phyloP scores from a whole-genome alignment of 2,329 filamentous ascomycete genomes.

The Aspergillus costaricaensis region DNA sequence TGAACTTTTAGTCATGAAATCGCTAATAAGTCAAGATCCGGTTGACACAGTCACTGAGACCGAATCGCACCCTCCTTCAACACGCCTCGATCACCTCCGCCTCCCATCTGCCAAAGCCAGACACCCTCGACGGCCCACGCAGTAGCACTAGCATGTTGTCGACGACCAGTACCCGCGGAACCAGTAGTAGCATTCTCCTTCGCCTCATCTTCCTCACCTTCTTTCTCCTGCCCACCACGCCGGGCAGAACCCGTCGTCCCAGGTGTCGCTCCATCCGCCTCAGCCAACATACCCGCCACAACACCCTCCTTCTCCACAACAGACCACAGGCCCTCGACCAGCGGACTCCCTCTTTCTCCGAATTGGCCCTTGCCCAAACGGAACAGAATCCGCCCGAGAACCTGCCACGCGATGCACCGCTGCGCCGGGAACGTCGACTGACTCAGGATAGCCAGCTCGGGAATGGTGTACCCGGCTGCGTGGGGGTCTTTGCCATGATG shows the following conservation, averaged over 20 bases:
- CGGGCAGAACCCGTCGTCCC: neutral
- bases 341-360: slow-evolving; percentile 60
- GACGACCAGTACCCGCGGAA: slow-evolving; percentile 27
- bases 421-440: slow-evolving; percentile 83
- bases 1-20: too few relatives aligned
- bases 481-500: slow-evolving; percentile 92
- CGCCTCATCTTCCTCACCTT: slow-evolving; percentile 27
- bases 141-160: slow-evolving; percentile 72
- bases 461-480: slow-evolving; percentile 89
- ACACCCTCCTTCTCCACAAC: slow-evolving; percentile 75
- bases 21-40: too few relatives aligned
- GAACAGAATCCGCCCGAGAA: slow-evolving; percentile 81
- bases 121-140: slow-evolving; percentile 86
- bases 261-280: slow-evolving; percentile 62
- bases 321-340: slow-evolving; percentile 80
- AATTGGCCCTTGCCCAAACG: slow-evolving; percentile 75
- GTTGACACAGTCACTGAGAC: slow-evolving; percentile 23
- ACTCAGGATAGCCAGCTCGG: slow-evolving; percentile 77
- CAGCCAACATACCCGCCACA: slow-evolving; percentile 73
- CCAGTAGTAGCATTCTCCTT: neutral
- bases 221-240: slow-evolving; percentile 34
- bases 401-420: slow-evolving; percentile 88
- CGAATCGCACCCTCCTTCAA: slow-evolving; percentile 37
- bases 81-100: slow-evolving; percentile 48
- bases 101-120: slow-evolving; percentile 81